phyloP scores from a whole-genome alignment of 371 early-diverging fungal species.

The Quaeritorhiza haematococci region DNA sequence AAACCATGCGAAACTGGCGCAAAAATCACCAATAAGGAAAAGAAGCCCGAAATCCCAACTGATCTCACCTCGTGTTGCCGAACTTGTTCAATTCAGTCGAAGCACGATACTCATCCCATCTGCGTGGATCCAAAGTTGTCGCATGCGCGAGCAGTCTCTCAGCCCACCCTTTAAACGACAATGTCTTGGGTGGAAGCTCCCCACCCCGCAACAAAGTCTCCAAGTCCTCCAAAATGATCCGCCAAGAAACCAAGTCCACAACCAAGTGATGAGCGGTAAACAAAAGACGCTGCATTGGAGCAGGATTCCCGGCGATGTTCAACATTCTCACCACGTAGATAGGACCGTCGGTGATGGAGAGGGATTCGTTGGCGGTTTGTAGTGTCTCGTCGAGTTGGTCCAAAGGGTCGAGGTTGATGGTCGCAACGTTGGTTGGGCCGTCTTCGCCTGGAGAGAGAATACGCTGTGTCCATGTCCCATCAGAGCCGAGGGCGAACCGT shows the following conservation, averaged over 20 bases:
- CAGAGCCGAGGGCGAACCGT: not conserved
- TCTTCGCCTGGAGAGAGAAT: too few species aligned
- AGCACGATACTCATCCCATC: too few species aligned
- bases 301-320: not conserved
- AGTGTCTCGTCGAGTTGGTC: conserved; percentile 7
- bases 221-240: conserved; percentile 22
- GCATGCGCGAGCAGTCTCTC: not conserved
- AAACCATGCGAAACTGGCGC: too few species aligned
- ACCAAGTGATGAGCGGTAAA: conserved; percentile 22
- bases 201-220: conserved; percentile 10
- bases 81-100: too few species aligned
- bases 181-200: conserved; percentile 10
- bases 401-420: not conserved
- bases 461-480: not conserved
- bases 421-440: not conserved
- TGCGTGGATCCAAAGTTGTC: not conserved
- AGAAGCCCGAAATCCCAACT: too few species aligned
- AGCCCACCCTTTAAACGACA: conserved; percentile 20
- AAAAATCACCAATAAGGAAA: too few species aligned
- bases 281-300: conserved; percentile 15
- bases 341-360: conserved; percentile 7
- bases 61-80: too few species aligned
- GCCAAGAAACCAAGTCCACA: conserved; percentile 24
- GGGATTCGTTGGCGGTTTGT: not conserved
- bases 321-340: conserved; percentile 7